Evolutionary conservation across 805 yeast species (phyloP), one percentile per base, ranked within the genome.

Genomic region (Torulaspora quercuum): DNA sequence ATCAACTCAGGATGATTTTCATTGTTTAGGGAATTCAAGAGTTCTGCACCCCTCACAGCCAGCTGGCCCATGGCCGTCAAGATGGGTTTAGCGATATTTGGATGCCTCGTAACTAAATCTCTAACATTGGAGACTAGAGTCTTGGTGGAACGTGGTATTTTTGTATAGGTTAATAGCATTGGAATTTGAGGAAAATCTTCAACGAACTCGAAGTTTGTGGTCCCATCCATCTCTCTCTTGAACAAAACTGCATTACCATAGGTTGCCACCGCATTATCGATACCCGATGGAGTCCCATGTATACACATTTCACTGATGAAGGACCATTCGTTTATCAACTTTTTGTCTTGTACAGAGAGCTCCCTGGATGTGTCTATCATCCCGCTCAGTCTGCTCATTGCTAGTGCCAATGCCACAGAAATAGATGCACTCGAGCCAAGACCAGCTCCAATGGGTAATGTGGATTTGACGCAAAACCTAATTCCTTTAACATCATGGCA

Each of bases 251-350:
- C 97, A 30, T 97, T 97, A 14, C 98, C 98, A 49, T 80, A 80
- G 0, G 96, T 83, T 2, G 97, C 94, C 32, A 90, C 97, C 0
- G 96, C 88, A 55, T 92, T 92, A 59, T 92, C 98, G 35, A 92
- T 87, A 8, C 98, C 98, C 12, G 94, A 81, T 6, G 98, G 98
- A 50, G 84, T 88, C 1, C 97, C 97, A 57, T 90, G 97, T 49
- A 89, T 84, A 57, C 97, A 87, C 57, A 82, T 82, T 60, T 92
- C 98, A 24, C 97, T 97, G 67, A 90, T 70, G 46, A 82, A 82
- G 1, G 97, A 80, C 95, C 95, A 89, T 5, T 69, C 63, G 47
- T 90, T 90, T 42, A 92, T 78, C 44, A 79, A 73, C n/a, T 67
- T 61, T 16, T 79, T 69, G 35, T 73, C 80, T 3, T 55, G 60